phyloP scores from a whole-genome alignment of 2,329 filamentous ascomycete genomes.

The Xylariomycetidae sp. region DNA sequence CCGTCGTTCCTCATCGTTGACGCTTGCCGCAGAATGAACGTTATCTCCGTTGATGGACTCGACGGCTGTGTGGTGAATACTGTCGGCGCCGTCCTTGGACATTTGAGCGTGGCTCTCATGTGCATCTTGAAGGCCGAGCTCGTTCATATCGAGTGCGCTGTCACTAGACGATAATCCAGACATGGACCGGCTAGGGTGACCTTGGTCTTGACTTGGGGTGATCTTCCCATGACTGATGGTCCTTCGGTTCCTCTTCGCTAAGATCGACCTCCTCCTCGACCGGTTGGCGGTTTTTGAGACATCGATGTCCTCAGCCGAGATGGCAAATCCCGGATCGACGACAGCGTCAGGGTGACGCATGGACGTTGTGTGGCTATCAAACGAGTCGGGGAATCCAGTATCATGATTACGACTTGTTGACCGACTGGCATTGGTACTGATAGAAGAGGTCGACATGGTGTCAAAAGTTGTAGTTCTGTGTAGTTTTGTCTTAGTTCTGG shows the following conservation, averaged over 20 bases:
- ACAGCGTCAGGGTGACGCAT: conserved; percentile 59
- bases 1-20: conserved; percentile 12
- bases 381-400: conserved; percentile 31
- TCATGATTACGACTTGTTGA: conserved; percentile 25
- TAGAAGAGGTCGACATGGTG: conserved; percentile 23
- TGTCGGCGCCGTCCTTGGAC: conserved; percentile 37
- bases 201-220: conserved; percentile 30
- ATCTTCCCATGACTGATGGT: conserved; percentile 44
- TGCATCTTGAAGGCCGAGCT: too few relatives aligned
- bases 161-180: conserved; percentile 15
- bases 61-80: conserved; percentile 23
- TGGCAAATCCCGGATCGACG: conserved; percentile 50
- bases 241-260: conserved; percentile 39
- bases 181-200: conserved; percentile 15
- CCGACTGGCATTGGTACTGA: conserved; percentile 19
- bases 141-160: conserved; percentile 14
- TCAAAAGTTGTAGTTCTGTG: too few relatives aligned
- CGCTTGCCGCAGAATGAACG: conserved; percentile 10
- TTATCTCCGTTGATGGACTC: conserved; percentile 12
- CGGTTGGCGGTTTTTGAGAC: conserved; percentile 37
- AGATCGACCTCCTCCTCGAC: conserved; percentile 41
- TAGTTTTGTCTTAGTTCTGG: too few relatives aligned
- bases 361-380: conserved; percentile 49
- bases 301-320: conserved; percentile 50
- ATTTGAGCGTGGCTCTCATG: too few relatives aligned